Conservation (phyloP, 768 basidiomycete species). For the Phaeotremella skinneri region DNA sequence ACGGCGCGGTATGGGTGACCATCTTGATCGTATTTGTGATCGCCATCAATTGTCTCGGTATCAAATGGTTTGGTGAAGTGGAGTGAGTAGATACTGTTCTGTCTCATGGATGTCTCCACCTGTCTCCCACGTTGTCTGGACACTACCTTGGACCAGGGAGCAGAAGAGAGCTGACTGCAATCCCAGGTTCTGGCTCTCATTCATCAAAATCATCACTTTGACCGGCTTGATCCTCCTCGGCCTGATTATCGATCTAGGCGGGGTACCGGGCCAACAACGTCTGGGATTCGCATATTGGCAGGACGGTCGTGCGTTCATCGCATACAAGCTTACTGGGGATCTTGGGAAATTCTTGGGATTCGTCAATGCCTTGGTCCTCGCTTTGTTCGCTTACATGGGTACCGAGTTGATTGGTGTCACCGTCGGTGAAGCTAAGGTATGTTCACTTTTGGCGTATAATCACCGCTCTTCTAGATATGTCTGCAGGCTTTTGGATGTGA, state of each 20-base stretch:
- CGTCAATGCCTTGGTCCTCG: conserved; percentile 35
- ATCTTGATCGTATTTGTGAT: conserved; percentile 38
- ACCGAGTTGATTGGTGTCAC: conserved; percentile 39
- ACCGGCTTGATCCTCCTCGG: conserved; percentile 51
- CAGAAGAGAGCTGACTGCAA: not conserved
- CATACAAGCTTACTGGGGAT: conserved; percentile 17
- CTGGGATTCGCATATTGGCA: conserved; percentile 56
- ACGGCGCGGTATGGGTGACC: conserved; percentile 23
- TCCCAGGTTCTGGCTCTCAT: conserved; percentile 35
- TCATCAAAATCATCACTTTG: conserved; percentile 49
- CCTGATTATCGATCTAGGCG: conserved; percentile 54
- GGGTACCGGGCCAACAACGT: conserved; percentile 60
- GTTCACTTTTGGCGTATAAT: not conserved
- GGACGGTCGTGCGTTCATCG: conserved; percentile 37
- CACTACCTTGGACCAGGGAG: not conserved
- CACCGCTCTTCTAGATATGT: conserved; percentile 4
- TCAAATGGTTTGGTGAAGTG: conserved; percentile 36
- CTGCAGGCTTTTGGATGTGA: not conserved
- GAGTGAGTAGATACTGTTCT: conserved; percentile 24
- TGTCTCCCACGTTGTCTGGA: conserved; percentile 15
- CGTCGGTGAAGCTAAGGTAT: conserved; percentile 36
- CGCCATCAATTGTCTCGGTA: conserved; percentile 39
- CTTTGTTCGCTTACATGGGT: conserved; percentile 35
- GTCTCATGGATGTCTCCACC: not conserved
- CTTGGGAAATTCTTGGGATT: conserved; percentile 41